Evolutionary conservation across 495 filamentous ascomycete species (phyloP), one percentile per base, ranked within the genome.

Genomic region (Aspergillus taichungensis): DNA sequence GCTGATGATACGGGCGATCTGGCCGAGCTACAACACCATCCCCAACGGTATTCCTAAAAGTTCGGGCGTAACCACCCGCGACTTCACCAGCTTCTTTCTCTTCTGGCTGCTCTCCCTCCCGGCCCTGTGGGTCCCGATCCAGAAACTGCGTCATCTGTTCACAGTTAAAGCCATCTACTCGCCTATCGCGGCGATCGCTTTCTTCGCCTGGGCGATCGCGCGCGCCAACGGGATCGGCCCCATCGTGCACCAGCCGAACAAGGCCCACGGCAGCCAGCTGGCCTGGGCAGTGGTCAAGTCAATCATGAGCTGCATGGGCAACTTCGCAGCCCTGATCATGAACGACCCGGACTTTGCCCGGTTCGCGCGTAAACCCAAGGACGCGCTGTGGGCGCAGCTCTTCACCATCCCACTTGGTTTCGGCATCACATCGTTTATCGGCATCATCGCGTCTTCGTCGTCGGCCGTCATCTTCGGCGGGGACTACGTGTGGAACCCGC

Each of bases 311-410:
- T 83, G 85, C 14, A 88, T 96, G 55, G 89, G 87, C 45, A 96
- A 96, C 68, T 95, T 95, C 55, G 88, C 90, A 2, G 88, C 90
- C 0, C 72, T 95, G 30, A 73, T 74, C 31, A 68, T 77, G 46
- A 87, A 88, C 61, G 85, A 94, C 52, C 88, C 89, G 3, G 90
- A 96, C 61, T 96, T 95, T 55, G 68, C 88, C 31, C 84, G 90
- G 57, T 96, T 94, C 57, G 85, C 90, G 3, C 66, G 66, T 13
- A 90, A 83, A 47, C 89, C 89, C 12, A 74, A 72, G 29, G 89
- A 94, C 63, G 86, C 87, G 0, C 47, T 94, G n/a, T 94, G 86
- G 87, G 83, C 88, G 9, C 90, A 96, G 61, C 66, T 95, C 5
- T 67, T 95, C 52, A 85, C 88, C 5, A 94, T 95, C 47, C 90